phyloP scores from a whole-genome alignment of 352 stramenopile genomes.

The Blastocystis sp. region DNA sequence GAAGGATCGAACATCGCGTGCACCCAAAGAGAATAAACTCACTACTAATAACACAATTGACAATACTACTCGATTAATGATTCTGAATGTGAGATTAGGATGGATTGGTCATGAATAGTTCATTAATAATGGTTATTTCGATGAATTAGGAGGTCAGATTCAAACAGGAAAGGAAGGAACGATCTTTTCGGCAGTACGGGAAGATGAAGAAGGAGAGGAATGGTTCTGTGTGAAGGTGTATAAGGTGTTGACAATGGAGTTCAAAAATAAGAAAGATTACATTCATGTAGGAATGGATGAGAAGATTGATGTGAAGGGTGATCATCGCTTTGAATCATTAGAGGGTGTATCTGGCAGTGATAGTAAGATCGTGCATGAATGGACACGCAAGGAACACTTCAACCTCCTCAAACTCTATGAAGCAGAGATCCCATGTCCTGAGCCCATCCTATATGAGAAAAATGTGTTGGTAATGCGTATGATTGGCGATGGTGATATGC shows the following conservation, averaged over 20 bases:
- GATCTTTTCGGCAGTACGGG: conserved; percentile 69
- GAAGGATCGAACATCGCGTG: conserved; percentile 6
- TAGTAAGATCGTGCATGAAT: conserved; percentile 95
- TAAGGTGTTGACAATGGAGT: conserved; percentile 88
- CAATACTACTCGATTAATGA: conserved; percentile 2
- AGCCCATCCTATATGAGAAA: conserved; percentile 84
- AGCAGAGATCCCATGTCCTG: conserved; percentile 79
- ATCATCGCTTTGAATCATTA: conserved; percentile 90
- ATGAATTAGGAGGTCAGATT: conserved; percentile 89
- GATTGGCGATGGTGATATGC: conserved; percentile 84
- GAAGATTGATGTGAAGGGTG: conserved; percentile 67
- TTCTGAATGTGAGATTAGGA: neutral
- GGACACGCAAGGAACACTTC: conserved; percentile 95
- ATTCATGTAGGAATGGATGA: conserved; percentile 70
- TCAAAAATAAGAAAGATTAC: conserved; percentile 96
- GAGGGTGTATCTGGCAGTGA: conserved; percentile 86
- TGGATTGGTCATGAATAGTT: neutral
- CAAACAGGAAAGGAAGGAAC: conserved; percentile 87
- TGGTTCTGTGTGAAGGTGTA: conserved; percentile 78
- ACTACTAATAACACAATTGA: conserved; percentile 27
- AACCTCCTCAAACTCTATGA: conserved; percentile 83
- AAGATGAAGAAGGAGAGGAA: conserved; percentile 69
- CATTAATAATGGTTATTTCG: conserved; percentile 74
- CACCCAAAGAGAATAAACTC: conserved; percentile 32
- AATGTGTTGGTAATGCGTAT: conserved; percentile 97